These are phyloP conservation scores for Gracilaria domingensis DNA, from an alignment of 23 red algal species.

Conservation along the genomic window DNA sequence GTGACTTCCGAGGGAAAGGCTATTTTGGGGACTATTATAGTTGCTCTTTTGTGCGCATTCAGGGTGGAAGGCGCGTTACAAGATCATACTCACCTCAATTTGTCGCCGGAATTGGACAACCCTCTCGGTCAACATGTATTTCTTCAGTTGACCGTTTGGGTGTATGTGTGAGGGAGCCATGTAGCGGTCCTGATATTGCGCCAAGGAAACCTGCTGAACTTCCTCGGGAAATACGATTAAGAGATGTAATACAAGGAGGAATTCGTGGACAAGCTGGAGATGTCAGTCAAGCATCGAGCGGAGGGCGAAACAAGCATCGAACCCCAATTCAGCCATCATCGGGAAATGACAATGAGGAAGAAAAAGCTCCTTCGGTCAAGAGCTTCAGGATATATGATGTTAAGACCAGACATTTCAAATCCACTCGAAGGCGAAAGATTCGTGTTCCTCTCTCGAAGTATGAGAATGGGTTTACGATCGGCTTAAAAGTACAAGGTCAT, in stretches of 20 bases:
- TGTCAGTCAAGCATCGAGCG: background rate
- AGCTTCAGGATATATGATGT: conserved; percentile 46
- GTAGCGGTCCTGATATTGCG: conserved; percentile 8
- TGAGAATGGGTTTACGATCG: conserved; percentile 46
- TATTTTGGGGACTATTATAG: conserved; percentile 80
- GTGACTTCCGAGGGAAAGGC: conserved; percentile 39
- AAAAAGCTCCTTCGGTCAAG: conserved; percentile 16
- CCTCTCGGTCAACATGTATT: conserved; percentile 27
- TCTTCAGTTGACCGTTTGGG: conserved; percentile 45
- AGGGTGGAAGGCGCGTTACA: conserved; percentile 50
- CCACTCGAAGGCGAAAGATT: conserved; percentile 2
- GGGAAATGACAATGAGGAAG: background rate
- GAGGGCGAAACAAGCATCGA: background rate
- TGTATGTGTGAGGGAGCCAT: conserved; percentile 49
- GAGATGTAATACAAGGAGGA: conserved; percentile 2
- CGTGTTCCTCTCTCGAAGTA: conserved; percentile 3
- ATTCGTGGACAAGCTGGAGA: background rate
- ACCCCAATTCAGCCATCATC: background rate
- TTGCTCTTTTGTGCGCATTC: conserved; percentile 70
- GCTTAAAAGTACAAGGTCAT: conserved; percentile 21
- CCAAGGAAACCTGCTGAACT: conserved; percentile 35
- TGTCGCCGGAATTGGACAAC: conserved; percentile 30
- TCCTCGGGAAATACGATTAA: conserved; percentile 15
- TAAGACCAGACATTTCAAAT: background rate
- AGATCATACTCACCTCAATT: conserved; percentile 46